Evolutionary conservation across 352 stramenopile genomes (phyloP), one percentile per base, ranked within the genome.

Genomic region (Globisporangium spinosum): DNA sequence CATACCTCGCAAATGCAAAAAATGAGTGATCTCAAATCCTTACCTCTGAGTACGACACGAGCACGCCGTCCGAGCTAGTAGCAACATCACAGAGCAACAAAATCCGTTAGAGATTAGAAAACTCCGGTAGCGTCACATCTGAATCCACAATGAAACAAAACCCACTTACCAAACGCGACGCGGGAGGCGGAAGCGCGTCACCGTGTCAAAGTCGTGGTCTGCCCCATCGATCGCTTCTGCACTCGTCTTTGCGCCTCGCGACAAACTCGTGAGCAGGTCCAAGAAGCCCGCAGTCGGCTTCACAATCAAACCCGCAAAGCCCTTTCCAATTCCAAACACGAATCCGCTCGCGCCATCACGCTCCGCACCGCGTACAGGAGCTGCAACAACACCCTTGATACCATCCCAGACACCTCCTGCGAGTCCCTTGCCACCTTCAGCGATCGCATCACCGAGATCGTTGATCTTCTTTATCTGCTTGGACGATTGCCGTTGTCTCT

Each of bases 221-320:
- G 76, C 77, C 1, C 82, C 82, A 62, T 93, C 85, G 59, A 95
- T 85, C 4, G 86, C 84, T 38, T 93, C 82, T 15, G 87, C 87
- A 69, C 84, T 95, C 43, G 83, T 90, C 70, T 95, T 95, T 23
- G 86, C 86, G 22, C 88, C 88, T 65, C 85, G 69, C 22, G 86
- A 95, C 32, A 94, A 68, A 65, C 82, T 93, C 17, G 86, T 95
- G 22, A 94, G 78, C 62, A 95, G 74, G 49, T 95, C 88, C 7
- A 95, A 71, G 62, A 95, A 91, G 0, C 88, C 88, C 5, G 86
- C 88, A 1, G 86, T 92, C 1, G 88, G 88, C 62, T 95, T 95
- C 1, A 94, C 86, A 7, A 95, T 87, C 47, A 95, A 72, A 22
- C 88, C 88, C 7, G 86, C 88, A 55, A 94, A 82, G 8, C 88